phyloP scores from a whole-genome alignment of 73 alveolate species.

The Blepharisma japonicum region DNA sequence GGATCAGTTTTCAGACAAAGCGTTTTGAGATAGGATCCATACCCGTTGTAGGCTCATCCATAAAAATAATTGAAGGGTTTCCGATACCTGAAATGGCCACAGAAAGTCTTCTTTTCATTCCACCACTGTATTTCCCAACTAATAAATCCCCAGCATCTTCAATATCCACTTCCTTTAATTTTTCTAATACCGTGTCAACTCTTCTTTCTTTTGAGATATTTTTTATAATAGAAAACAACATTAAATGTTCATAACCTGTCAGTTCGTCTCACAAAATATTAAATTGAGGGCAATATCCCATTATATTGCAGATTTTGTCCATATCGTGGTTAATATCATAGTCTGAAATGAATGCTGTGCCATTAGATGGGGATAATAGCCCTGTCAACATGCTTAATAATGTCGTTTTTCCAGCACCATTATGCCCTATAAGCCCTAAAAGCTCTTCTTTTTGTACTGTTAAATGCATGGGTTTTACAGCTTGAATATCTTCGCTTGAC shows the following conservation, averaged over 20 bases:
- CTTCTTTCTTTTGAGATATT: conserved; percentile 52
- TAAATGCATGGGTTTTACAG: not conserved
- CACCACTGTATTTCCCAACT: conserved; percentile 53
- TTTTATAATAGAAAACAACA: conserved; percentile 42
- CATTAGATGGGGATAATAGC: conserved; percentile 41
- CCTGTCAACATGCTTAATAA: conserved; percentile 58
- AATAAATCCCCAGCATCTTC: conserved; percentile 30
- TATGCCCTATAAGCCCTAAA: conserved; percentile 56
- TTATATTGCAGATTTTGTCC: conserved; percentile 16
- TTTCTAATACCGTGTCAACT: conserved; percentile 26
- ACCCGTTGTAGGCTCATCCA: conserved; percentile 81
- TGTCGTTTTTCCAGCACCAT: conserved; percentile 68
- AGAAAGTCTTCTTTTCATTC: conserved; percentile 68
- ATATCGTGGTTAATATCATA: conserved; percentile 14
- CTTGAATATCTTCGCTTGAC: conserved; percentile 42
- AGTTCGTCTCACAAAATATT: conserved; percentile 39
- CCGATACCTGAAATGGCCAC: conserved; percentile 70
- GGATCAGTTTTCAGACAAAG: conserved; percentile 75
- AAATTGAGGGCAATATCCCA: conserved; percentile 48
- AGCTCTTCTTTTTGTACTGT: conserved; percentile 36
- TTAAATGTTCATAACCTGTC: conserved; percentile 42
- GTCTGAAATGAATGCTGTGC: conserved; percentile 42
- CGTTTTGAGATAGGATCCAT: conserved; percentile 75
- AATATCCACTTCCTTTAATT: conserved; percentile 26
- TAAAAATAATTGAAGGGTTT: conserved; percentile 51